These are phyloP conservation scores for Citrullus colocynthis DNA, from an alignment of 306 rosid species.

Conservation along the genomic window DNA sequence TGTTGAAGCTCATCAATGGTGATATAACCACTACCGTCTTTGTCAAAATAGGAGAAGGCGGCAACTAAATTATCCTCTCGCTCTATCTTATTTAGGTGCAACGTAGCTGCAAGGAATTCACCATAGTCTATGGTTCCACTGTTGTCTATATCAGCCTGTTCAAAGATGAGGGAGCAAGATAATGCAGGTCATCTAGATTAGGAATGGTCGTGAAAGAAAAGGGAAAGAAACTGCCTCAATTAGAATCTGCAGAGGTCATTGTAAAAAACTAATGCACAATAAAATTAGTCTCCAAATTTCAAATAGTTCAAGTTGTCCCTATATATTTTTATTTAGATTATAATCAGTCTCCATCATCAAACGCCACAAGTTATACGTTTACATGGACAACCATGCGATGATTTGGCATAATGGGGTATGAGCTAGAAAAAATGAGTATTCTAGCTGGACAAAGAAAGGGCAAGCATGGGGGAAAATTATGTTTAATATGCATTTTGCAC, in stretches of 20 bases:
- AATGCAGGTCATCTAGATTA: not conserved
- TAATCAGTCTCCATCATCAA: not conserved
- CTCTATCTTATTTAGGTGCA: slow-evolving; percentile 83
- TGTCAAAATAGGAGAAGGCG: slow-evolving; percentile 77
- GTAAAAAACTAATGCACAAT: not conserved
- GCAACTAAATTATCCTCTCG: slow-evolving; percentile 81
- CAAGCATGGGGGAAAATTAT: not conserved
- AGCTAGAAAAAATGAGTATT: not conserved
- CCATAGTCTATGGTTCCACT: slow-evolving; percentile 82
- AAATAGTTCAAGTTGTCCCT: not conserved
- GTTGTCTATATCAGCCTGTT: slow-evolving; percentile 84
- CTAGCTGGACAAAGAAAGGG: not conserved
- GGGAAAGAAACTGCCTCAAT: not conserved
- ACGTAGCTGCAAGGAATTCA: slow-evolving; percentile 85
- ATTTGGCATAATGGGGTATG: not conserved
- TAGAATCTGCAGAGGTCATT: not conserved
- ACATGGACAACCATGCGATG: not conserved
- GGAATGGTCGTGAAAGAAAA: not conserved
- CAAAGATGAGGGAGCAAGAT: not conserved
- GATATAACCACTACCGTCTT: slow-evolving; percentile 81
- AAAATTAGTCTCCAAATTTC: not conserved
- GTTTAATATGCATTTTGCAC: not conserved
- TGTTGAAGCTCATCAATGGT: slow-evolving; percentile 81
- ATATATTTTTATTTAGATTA: not conserved
- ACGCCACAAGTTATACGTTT: not conserved